Percentiles rank a stretch among this genome's conserved stretches.
Conservation (phyloP, 805 yeast species). For the Schwanniomyces sp. region DNA sequence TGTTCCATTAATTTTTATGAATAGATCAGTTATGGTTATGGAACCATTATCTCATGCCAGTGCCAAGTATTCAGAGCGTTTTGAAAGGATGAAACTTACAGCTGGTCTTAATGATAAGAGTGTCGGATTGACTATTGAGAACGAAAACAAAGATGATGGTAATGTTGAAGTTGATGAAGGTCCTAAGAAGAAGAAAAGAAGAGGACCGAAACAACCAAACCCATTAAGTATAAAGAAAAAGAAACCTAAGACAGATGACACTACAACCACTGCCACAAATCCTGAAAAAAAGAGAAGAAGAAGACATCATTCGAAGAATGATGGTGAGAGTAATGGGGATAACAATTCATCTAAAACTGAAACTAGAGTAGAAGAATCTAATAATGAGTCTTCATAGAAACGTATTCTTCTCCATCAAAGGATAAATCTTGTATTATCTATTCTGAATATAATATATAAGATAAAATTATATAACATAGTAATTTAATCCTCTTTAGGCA, state of each 20-base stretch:
- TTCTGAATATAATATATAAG: too few species aligned
- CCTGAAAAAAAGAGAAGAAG: constrained; percentile 22
- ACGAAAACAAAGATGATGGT: constrained; percentile 12
- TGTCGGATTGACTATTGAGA: constrained; percentile 42
- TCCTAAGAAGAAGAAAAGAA: constrained; percentile 46
- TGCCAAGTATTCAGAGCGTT: constrained; percentile 27
- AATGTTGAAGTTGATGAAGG: constrained; percentile 7
- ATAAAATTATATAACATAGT: too few species aligned
- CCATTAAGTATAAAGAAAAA: constrained; percentile 88
- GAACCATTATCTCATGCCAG: constrained; percentile 87
- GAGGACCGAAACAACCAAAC: constrained; percentile 81
- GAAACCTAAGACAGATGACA: constrained; percentile 29
- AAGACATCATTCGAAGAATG: constrained; percentile 12
- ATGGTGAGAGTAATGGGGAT: neutral
- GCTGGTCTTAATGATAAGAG: constrained; percentile 72
- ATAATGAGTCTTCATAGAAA: neutral
- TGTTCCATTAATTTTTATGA: constrained; percentile 83
- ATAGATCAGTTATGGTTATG: constrained; percentile 92
- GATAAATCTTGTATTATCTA: too few species aligned
- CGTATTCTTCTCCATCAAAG: neutral
- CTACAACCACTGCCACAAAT: constrained; percentile 1
- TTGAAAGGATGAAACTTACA: constrained; percentile 68
- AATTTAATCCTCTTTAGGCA: too few species aligned
- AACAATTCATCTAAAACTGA: neutral
- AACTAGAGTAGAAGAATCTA: neutral